A percentile compares a stretch with the other conserved stretches of the same genome.
phyloP scores from a whole-genome alignment of 148 eudicot species.

The Rhododendron ovatum region DNA sequence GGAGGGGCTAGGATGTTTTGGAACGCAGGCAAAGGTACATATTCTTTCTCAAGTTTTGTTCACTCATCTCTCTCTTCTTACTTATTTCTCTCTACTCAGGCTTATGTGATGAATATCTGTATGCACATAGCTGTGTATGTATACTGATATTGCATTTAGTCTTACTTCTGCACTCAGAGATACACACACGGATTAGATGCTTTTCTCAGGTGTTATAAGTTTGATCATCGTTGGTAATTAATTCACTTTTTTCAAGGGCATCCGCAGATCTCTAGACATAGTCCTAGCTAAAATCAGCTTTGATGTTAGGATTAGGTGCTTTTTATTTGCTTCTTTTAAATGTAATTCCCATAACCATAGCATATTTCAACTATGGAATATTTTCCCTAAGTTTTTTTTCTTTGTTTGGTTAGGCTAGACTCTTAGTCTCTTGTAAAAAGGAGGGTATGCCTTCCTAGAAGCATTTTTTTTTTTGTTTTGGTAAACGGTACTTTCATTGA shows the following conservation, averaged over 20 bases:
- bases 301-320: neutral
- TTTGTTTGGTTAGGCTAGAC: neutral
- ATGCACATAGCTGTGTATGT: neutral
- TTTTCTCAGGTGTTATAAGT: neutral
- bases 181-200: neutral
- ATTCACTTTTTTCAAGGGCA: neutral
- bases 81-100: neutral
- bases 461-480: neutral
- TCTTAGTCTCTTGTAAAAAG: neutral
- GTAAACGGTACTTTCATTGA: no score
- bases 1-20: neutral
- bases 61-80: neutral
- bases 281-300: neutral
- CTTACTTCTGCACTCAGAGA: neutral
- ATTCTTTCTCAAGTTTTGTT: neutral
- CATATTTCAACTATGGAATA: neutral
- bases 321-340: neutral
- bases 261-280: neutral
- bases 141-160: neutral
- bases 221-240: neutral
- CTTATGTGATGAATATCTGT: neutral
- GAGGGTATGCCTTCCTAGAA: neutral
- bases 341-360: neutral
- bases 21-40: conserved; percentile 2
- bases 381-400: neutral